phyloP scores from a whole-genome alignment of 192 early-diverging fungal species.

The Powellomyces hirtus region DNA sequence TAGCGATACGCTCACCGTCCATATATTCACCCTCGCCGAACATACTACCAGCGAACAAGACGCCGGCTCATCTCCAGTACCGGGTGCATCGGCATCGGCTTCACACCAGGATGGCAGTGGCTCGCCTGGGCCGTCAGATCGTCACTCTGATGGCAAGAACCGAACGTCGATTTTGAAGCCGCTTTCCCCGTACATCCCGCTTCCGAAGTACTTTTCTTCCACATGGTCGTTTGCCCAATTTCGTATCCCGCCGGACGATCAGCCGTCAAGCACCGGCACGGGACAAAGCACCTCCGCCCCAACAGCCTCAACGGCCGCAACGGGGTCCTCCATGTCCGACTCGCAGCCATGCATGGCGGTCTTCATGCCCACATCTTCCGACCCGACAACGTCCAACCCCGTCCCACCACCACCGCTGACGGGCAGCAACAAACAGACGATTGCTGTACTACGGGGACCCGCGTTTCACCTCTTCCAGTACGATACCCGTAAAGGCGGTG shows the following conservation, averaged over 20 bases:
- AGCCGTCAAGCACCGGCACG: neutral
- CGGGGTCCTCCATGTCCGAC: neutral
- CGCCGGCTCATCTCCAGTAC: neutral
- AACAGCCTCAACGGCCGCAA: neutral
- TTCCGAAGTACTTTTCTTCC: slow-evolving; percentile 94
- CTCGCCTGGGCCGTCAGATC: no score
- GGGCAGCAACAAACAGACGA: neutral
- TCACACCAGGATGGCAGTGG: no score
- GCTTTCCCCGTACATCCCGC: slow-evolving; percentile 25
- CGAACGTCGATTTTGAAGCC: slow-evolving; percentile 45
- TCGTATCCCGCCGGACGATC: slow-evolving; percentile 62
- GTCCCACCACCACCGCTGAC: neutral
- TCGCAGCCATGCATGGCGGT: neutral
- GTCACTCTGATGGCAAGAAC: slow-evolving; percentile 45
- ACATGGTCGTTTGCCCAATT: slow-evolving; percentile 93
- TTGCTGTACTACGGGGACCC: neutral
- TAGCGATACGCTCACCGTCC: slow-evolving; percentile 90
- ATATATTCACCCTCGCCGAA: slow-evolving; percentile 62
- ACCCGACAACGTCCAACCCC: neutral
- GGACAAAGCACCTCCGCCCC: neutral
- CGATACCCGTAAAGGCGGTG: neutral
- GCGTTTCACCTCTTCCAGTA: neutral
- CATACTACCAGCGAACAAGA: neutral
- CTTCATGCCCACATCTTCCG: neutral
- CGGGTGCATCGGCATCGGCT: neutral